Base-by-base conservation (phyloP, 768 basidiomycete genomes). In the Tricholoma sp. region DNA sequence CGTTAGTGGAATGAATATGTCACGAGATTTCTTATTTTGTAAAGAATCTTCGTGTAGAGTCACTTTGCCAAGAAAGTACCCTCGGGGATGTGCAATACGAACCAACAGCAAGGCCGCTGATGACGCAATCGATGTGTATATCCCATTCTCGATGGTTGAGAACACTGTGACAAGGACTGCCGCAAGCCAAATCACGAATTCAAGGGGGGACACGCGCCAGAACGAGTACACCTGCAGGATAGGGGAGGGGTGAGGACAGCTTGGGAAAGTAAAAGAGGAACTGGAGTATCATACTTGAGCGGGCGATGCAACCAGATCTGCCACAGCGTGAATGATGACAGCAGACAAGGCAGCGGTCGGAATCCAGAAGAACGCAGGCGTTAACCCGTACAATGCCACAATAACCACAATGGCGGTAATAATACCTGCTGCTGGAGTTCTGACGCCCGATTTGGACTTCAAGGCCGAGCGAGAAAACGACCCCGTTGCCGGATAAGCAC, bases 381-480 rank as follows among this genome's bases (percentile, higher is more conserved):
- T 96, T 41, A 98, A 80, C 37, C 94, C 96, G 69, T 99, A 99
- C 8, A 99, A 75, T 0, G 97, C 94, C 57, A 98, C 87, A 56
- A 98, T 80, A 63, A 98, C 96, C 46, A 95, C 86, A 35, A 96
- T 69, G 24, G 91, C 88, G 19, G 93, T 89, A 62, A 89, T 68
- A 57, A 94, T 79, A 56, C 97, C 97, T 10, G 91, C 94, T 9
- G 87, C 79, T 7, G 97, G 97, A 2, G 97, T 98, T 53, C 96
- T 84, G n/a, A 98, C 96, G 50, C 97, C 97, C 0, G 92, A 95
- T 71, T 96, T 98, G 29, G 91, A 85, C 73, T 97, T 94, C 67
- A 99, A 77, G 2, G 97, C 97, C 2, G 94, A 91, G n/a, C 97
- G 90, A 37, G 95, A 97, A 82, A 99, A 99, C 0, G 95, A 98